Evolutionary conservation across 2,329 filamentous ascomycete species (phyloP), one percentile per base, ranked within the genome.

Genomic region (Colletotrichum lentis): DNA sequence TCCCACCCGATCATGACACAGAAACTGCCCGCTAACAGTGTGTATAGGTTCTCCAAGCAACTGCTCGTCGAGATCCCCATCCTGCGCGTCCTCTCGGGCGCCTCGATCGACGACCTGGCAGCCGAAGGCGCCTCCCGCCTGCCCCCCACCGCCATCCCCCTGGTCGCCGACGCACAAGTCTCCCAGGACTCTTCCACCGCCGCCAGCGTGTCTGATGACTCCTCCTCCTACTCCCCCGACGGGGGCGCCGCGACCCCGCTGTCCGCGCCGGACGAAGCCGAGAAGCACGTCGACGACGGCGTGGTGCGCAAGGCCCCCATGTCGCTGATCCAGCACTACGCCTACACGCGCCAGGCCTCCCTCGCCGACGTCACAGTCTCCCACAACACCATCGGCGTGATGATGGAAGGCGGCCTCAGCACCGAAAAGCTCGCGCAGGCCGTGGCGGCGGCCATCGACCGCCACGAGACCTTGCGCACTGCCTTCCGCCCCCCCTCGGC

Each of bases 41-140:
- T 3, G 3, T n/a, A 27, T 11, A 64, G 84, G 83, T 84, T 84
- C 67, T 59, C 79, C 24, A 82, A 82, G 63, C 75, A 82, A 56
- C 55, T 85, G 0, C 68, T 77, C 1, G 72, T 80, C 1, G 80
- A 85, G 41, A 74, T 85, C 1, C 80, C 82, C 0, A 77, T 84
- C 0, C 73, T 85, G n/a, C 82, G 81, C 64, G 76, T 85, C 49
- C 71, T 84, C 1, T 74, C 78, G 8, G 79, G 78, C 12, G 72
- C 63, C 1, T 72, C 71, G 3, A 54, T 73, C 14, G 46, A 49
- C 3, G 72, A 73, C 35, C 39, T 69, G 8, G 59, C 59, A 2
- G 49, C 22, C 7, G 59, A 62, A 39, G 59, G 22, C 3, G 59
- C 52, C 11, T 27, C 16, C 10, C 37, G 49, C 14, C 39, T 54